These are phyloP conservation scores for Pholiota microspora DNA, from an alignment of 768 basidiomycete genomes.

Conservation along the genomic window DNA sequence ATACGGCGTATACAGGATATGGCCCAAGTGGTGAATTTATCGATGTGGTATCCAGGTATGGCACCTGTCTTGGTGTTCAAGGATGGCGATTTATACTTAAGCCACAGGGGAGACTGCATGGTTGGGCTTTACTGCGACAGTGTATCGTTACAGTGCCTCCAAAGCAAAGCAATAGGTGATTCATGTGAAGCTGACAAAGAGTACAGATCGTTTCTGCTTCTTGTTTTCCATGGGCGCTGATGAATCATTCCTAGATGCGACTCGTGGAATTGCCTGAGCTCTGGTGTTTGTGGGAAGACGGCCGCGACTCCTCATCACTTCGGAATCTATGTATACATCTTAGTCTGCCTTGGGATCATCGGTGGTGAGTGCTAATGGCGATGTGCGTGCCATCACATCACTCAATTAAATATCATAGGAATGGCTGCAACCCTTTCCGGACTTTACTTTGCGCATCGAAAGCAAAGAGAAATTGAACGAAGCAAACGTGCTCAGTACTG, in stretches of 20 bases:
- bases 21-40: slow-evolving; percentile 58
- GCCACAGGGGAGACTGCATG: slow-evolving; percentile 64
- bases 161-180: slow-evolving; percentile 53
- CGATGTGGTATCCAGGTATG: slow-evolving; percentile 79
- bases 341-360: slow-evolving; percentile 71
- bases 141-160: slow-evolving; percentile 51
- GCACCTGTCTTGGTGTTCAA: background rate
- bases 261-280: slow-evolving; percentile 70
- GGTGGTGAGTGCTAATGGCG: slow-evolving; percentile 47
- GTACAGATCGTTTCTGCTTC: slow-evolving; percentile 27
- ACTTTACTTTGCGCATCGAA: slow-evolving; percentile 69
- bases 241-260: slow-evolving; percentile 47
- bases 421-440: slow-evolving; percentile 70
- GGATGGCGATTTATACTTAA: background rate
- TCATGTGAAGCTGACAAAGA: slow-evolving; percentile 55
- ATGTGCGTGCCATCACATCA: background rate
- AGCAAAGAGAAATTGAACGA: slow-evolving; percentile 71
- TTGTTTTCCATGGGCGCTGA: background rate
- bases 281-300: slow-evolving; percentile 59
- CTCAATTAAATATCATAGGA: slow-evolving; percentile 39
- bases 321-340: slow-evolving; percentile 64
- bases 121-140: slow-evolving; percentile 78
- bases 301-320: slow-evolving; percentile 64
- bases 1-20: slow-evolving; percentile 77
- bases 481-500: slow-evolving; percentile 87